Evolutionary conservation across 495 filamentous ascomycete genomes (phyloP).

Genomic region (Penicillium longicatenatum): DNA sequence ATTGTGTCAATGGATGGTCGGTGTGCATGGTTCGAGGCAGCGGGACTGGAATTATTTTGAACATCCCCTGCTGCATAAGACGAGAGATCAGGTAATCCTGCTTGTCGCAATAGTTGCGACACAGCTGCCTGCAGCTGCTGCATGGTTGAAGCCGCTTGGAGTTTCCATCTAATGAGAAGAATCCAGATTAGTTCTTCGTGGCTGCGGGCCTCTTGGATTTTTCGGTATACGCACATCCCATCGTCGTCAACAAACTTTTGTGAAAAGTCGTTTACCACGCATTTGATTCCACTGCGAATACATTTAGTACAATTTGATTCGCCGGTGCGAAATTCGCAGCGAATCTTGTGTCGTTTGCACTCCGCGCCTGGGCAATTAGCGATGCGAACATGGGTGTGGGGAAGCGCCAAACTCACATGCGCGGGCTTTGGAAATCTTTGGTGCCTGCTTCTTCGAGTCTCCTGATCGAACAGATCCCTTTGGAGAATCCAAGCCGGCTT

Average conservation of each 20-base stretch:
- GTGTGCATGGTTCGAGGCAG: slow-evolving; percentile 31
- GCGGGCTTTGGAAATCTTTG: slow-evolving; percentile 50
- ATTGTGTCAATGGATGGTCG: slow-evolving; percentile 31
- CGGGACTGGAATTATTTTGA: slow-evolving; percentile 35
- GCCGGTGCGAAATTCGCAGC: slow-evolving; percentile 46
- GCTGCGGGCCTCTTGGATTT: neutral
- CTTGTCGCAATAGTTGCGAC: slow-evolving; percentile 44
- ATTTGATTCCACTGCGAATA: slow-evolving; percentile 49
- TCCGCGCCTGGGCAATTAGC: slow-evolving; percentile 39
- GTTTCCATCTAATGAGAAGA: slow-evolving; percentile 41
- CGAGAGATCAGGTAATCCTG: slow-evolving; percentile 43
- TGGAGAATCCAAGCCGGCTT: slow-evolving; percentile 41
- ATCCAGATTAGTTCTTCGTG: neutral
- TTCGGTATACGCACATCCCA: slow-evolving; percentile 36
- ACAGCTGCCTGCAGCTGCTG: slow-evolving; percentile 48
- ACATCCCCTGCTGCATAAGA: slow-evolving; percentile 36
- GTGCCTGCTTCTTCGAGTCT: slow-evolving; percentile 25
- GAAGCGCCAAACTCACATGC: slow-evolving; percentile 39
- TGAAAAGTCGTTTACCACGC: slow-evolving; percentile 51
- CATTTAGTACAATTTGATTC: slow-evolving; percentile 49
- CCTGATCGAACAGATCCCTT: slow-evolving; percentile 25
- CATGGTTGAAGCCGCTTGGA: slow-evolving; percentile 42
- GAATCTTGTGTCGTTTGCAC: slow-evolving; percentile 52
- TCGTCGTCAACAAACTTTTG: slow-evolving; percentile 54
- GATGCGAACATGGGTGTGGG: slow-evolving; percentile 16